Conservation (phyloP, 805 yeast genomes). For the Crinitomyces ghanaensis region DNA sequence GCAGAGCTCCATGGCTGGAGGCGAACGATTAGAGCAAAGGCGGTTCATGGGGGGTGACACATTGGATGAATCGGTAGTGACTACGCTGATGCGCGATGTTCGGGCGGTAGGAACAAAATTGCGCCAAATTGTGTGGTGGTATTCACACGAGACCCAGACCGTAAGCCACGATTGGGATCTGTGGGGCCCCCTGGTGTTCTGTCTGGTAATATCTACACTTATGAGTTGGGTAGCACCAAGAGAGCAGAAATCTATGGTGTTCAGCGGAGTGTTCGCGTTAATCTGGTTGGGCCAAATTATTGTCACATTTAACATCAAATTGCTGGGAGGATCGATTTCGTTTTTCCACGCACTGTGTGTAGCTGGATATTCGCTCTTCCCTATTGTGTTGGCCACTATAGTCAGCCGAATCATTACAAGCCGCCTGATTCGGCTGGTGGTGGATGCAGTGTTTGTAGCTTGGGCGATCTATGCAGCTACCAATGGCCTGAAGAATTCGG, state of each 20-base stretch:
- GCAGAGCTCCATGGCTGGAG: slow-evolving; percentile 12
- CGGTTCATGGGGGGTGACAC: slow-evolving; percentile 58
- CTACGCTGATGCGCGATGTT: slow-evolving; percentile 41
- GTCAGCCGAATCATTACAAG: slow-evolving; percentile 37
- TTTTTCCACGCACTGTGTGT: slow-evolving; percentile 60
- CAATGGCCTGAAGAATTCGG: slow-evolving; percentile 47
- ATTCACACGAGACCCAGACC: slow-evolving; percentile 13
- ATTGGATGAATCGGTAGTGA: slow-evolving; percentile 54
- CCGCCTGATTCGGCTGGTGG: slow-evolving; percentile 38
- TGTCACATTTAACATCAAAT: slow-evolving; percentile 54
- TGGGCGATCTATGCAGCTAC: slow-evolving; percentile 61
- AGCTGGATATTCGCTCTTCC: slow-evolving; percentile 60
- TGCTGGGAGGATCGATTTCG: slow-evolving; percentile 49
- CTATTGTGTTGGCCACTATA: slow-evolving; percentile 44
- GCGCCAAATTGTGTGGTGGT: slow-evolving; percentile 34
- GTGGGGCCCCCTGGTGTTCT: slow-evolving; percentile 62
- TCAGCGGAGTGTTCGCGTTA: slow-evolving; percentile 52
- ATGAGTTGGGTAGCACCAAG: slow-evolving; percentile 34
- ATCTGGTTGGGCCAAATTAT: slow-evolving; percentile 53
- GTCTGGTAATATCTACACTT: slow-evolving; percentile 42
- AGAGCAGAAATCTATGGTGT: slow-evolving; percentile 39
- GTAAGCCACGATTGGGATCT: slow-evolving; percentile 26
- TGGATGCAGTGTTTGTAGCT: slow-evolving; percentile 36
- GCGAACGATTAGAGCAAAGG: slow-evolving; percentile 33
- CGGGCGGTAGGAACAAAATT: slow-evolving; percentile 34